Base-by-base conservation (phyloP, 768 basidiomycete genomes). In the Boletus reticulatus region DNA sequence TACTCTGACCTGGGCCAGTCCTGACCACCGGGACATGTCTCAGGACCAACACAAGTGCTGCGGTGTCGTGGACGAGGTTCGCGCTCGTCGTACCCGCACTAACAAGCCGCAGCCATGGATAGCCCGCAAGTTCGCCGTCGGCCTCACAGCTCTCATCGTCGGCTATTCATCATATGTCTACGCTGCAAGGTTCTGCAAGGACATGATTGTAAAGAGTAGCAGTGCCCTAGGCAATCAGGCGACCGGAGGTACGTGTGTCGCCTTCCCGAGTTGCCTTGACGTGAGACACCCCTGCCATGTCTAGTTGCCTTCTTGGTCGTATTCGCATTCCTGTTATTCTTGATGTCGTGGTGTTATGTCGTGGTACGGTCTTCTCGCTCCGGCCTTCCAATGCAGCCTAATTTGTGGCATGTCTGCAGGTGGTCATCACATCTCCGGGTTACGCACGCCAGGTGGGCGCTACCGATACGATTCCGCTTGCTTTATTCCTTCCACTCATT, bases 91-190 rank as follows among this genome's bases (percentile, higher is more conserved):
- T 22, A 68, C 69, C n/a, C 65, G 76, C 47, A 69, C 70, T 8
- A 57, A 56, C 31, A 80, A 74, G 56, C 80, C 83, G 0, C 88
- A 88, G 56, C 86, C 89, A 52, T 92, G 89, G 89, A 72, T 88
- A 48, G 76, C 81, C 24, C 82, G 79, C 69, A 94, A 94, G 75
- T 62, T 89, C 36, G 76, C 84, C 63, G 76, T 93, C 27, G 77
- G 72, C 5, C 48, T 94, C 3, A 80, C 84, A 0, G 16, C 81
- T 20, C 86, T 75, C 0, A 75, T 94, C 54, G 79, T 85, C 56
- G 84, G 72, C 2, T 94, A 92, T 70, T 66, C 85, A 5, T 76
- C 71, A 24, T 96, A 95, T 67, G 92, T 94, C 3, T 92, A 92
- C 66, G 78, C 90, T 24, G 89, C 79, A 0, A 72, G 85, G 51